phyloP scores from a whole-genome alignment of 2,329 filamentous ascomycete species.

The Ophiostoma quercus region DNA sequence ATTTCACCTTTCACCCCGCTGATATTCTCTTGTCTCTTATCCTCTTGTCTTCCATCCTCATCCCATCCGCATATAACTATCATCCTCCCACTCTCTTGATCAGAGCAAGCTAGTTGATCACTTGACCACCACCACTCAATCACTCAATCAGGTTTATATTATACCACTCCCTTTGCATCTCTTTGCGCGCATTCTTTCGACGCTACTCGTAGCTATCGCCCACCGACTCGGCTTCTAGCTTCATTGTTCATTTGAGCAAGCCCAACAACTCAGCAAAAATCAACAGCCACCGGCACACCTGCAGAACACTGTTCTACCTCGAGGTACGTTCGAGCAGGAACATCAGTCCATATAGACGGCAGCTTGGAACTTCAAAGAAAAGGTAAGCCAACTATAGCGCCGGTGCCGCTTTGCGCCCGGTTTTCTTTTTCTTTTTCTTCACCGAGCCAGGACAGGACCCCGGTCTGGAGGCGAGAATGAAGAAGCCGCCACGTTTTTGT shows the following conservation, averaged over 20 bases:
- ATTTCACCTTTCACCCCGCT: slow-evolving; percentile 20
- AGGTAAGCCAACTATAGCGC: neutral
- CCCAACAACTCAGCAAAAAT: neutral
- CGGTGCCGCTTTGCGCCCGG: neutral
- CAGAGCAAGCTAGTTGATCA: neutral
- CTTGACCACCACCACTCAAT: neutral
- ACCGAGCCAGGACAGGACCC: neutral
- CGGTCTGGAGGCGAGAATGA: neutral
- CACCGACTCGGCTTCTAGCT: neutral
- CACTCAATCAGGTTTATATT: neutral
- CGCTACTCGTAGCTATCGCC: neutral
- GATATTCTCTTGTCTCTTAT: slow-evolving; percentile 12
- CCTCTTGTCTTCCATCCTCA: slow-evolving; percentile 5
- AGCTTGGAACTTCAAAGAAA: neutral
- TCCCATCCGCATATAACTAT: neutral
- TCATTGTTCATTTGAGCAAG: no score
- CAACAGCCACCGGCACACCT: neutral
- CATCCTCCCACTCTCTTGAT: slow-evolving; percentile 10
- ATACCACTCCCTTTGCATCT: neutral
- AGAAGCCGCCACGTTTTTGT: neutral
- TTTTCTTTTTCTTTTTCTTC: neutral
- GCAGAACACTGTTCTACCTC: neutral
- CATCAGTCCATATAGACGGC: neutral
- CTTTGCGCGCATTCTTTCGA: neutral
- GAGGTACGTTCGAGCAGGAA: neutral